These are phyloP conservation scores for Pelargonium nanum DNA, from an alignment of 345 rosid genomes.

Conservation along the genomic window DNA sequence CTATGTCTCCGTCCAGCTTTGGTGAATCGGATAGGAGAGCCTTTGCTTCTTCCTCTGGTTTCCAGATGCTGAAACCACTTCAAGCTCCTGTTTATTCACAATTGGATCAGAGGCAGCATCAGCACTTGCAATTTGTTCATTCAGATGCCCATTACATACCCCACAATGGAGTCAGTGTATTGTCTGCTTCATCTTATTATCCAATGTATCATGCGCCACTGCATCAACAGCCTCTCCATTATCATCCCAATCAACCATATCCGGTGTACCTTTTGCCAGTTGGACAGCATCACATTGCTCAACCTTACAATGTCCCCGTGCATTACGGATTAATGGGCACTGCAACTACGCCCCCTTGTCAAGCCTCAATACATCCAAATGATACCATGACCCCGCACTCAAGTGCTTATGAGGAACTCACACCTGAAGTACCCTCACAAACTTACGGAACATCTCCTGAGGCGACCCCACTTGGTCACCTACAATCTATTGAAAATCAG, in stretches of 20 bases:
- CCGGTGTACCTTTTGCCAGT: slow-evolving; percentile 38
- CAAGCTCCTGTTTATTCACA: slow-evolving; percentile 30
- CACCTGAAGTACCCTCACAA: too few relatives aligned
- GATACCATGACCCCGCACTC: slow-evolving; percentile 12
- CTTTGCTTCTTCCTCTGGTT: too few relatives aligned
- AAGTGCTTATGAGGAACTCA: too few relatives aligned
- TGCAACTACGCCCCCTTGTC: slow-evolving; percentile 8
- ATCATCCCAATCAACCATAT: slow-evolving; percentile 36
- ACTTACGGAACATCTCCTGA: too few relatives aligned
- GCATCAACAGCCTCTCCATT: slow-evolving; percentile 31
- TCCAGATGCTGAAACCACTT: too few relatives aligned
- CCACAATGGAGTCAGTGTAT: slow-evolving; percentile 23
- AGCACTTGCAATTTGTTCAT: slow-evolving; percentile 29
- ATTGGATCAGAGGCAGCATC: slow-evolving; percentile 32
- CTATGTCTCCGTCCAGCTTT: slow-evolving; percentile 14
- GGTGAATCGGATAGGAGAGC: slow-evolving; percentile 18
- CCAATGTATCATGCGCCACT: slow-evolving; percentile 23
- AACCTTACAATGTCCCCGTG: slow-evolving; percentile 19
- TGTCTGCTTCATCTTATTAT: slow-evolving; percentile 31
- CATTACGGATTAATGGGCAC: slow-evolving; percentile 24
- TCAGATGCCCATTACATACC: slow-evolving; percentile 25
- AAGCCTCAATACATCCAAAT: slow-evolving; percentile 24
- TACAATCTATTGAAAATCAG: slow-evolving; percentile 14
- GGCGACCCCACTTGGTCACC: slow-evolving; percentile 13
- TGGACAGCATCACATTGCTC: slow-evolving; percentile 26